Evolutionary conservation across 495 filamentous ascomycete genomes (phyloP), one percentile per base, ranked within the genome.

Genomic region (Xylaria palmicola): DNA sequence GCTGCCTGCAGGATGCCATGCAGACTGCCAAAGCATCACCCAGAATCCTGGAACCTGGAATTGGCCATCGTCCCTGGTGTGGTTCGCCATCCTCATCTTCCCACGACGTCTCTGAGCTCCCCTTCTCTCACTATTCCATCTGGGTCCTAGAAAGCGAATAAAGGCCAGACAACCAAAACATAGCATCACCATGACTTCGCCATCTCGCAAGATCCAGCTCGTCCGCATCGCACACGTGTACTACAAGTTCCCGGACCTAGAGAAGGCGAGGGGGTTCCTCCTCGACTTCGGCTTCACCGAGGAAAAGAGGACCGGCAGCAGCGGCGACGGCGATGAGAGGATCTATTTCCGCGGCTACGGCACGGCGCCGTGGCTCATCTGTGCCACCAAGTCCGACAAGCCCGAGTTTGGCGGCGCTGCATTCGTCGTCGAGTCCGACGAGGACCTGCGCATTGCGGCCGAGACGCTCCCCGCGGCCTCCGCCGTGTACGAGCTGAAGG

Each of bases 281-380:
- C 66, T 73, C 0, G 84, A 86, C 70, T 88, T 88, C 69, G 85
- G 85, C 58, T 81, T 88, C 67, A 66, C 65, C 12, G 73, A 80
- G 36, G 69, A 70, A 4, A 75, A 77, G 40, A 68, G 69, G 45
- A 66, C 78, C 1, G 76, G 79, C 26, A 71, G 79, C 50, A 26
- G 4, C 36, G 47, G 34, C 6, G 36, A 19, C 2, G 15, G 9
- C 8, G 17, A 1, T 0, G 66, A 69, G 27, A 78, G 77, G 53
- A 79, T 83, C 10, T 87, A 81, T 74, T 86, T 77, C 70, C 76
- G 83, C 29, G 85, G 85, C 6, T 86, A 85, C 65, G 83, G 85
- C 8, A 71, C 70, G n/a, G 84, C 87, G 52, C 85, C 82, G 15
- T 87, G 83, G 62, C 71, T 86, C 6, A 74, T 85, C 32, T 81